phyloP scores from a whole-genome alignment of 306 rosid genomes.

The Inga leiocalycina region DNA sequence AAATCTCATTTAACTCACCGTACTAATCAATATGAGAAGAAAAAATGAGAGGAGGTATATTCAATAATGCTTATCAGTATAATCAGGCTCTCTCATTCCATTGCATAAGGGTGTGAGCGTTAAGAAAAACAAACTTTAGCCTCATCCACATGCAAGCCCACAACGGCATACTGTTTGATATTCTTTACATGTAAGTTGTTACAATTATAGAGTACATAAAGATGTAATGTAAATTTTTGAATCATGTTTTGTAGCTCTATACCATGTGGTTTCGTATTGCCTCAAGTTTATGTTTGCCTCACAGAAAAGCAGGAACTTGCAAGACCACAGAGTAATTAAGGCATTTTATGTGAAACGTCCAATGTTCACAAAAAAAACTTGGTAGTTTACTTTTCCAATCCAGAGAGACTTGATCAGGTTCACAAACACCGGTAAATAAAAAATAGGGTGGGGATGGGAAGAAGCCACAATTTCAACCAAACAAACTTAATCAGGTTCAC shows the following conservation, averaged over 20 bases:
- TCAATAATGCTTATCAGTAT: background rate
- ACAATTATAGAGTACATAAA: background rate
- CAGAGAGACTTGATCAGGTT: background rate
- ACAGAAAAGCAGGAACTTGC: background rate
- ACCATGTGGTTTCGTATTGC: background rate
- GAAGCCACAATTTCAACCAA: background rate
- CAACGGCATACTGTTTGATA: background rate
- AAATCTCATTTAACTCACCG: background rate
- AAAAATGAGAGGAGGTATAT: background rate
- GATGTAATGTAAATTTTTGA: background rate
- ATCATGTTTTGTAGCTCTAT: background rate
- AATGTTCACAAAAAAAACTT: background rate
- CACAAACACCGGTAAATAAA: background rate
- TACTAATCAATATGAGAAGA: background rate
- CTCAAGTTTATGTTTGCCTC: background rate
- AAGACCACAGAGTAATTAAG: background rate
- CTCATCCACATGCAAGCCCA: background rate
- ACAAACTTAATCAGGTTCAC: background rate
- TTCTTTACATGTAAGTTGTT: conserved; percentile 4
- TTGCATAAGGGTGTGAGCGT: background rate
- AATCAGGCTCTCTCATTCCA: background rate
- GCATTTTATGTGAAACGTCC: background rate
- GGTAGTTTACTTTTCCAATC: background rate
- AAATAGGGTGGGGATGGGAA: background rate
- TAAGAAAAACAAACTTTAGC: background rate